Evolutionary conservation across 768 basidiomycete genomes (phyloP), one percentile per base, ranked within the genome.

Genomic region (Terana coerulea): DNA sequence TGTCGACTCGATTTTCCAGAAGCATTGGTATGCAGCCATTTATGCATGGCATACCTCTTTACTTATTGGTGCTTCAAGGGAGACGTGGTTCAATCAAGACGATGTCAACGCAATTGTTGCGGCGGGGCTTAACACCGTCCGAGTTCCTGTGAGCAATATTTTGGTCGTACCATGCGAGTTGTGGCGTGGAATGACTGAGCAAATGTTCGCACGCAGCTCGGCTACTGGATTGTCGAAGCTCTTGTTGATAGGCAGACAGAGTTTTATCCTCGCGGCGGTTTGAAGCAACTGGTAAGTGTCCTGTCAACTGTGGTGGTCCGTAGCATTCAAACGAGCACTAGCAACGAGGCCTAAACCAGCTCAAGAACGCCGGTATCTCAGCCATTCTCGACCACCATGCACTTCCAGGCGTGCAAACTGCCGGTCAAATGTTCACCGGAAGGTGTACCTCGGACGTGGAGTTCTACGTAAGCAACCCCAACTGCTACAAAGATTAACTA

Each of bases 151-250:
- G 58, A 52, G 82, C n/a, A n/a, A n/a, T n/a, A n/a, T 49, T 5
- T 7, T 51, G 17, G 17, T n/a, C 0, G 33, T 25, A 9, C 52
- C 42, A 24, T 42, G 11, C 15, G 3, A 21, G 21, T n/a, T n/a
- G n/a, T n/a, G n/a, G n/a, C n/a, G n/a, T n/a, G n/a, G n/a, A n/a
- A n/a, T n/a, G n/a, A n/a, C n/a, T n/a, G n/a, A n/a, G n/a, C n/a
- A n/a, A n/a, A n/a, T n/a, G n/a, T 11, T 44, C 4, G 30, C 9
- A 39, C 24, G 31, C 34, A 89, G 87, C 78, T 91, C 34, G 88
- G 89, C 0, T 91, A 85, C 63, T 91, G 89, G 89, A 82, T 91
- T 41, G 70, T 91, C 7, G 89, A 91, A 61, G 74, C 72, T 3
- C 69, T 91, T 7, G 88, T 91, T 0, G 62, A 90, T 61, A 75